phyloP scores from a whole-genome alignment of 129 eudicot genomes.

The Silybum marianum region DNA sequence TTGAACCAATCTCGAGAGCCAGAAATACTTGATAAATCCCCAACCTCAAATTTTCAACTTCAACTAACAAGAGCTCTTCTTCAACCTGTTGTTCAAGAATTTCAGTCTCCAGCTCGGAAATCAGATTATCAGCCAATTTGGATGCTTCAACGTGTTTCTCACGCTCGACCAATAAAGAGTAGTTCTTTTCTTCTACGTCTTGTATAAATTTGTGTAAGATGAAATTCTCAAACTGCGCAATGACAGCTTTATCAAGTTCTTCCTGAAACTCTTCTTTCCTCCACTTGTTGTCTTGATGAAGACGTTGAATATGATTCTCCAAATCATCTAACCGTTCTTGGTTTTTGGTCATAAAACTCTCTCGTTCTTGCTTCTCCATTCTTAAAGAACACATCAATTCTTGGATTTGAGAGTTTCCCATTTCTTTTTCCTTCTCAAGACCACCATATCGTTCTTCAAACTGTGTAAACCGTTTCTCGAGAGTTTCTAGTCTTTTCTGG shows the following conservation, averaged over 20 bases:
- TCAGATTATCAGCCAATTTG: slow-evolving; percentile 70
- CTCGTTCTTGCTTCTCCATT: slow-evolving; percentile 74
- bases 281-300: slow-evolving; percentile 64
- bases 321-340: slow-evolving; percentile 53
- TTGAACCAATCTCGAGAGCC: slow-evolving; percentile 54
- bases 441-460: slow-evolving; percentile 60
- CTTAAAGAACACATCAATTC: slow-evolving; percentile 53
- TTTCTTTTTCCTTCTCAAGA: slow-evolving; percentile 63
- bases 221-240: slow-evolving; percentile 87
- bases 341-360: slow-evolving; percentile 39
- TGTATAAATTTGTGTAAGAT: slow-evolving; percentile 79
- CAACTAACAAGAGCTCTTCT: slow-evolving; percentile 77
- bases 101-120: slow-evolving; percentile 82
- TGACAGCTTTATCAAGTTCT: slow-evolving; percentile 81
- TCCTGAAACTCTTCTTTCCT: slow-evolving; percentile 77
- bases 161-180: slow-evolving; percentile 53
- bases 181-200: slow-evolving; percentile 89
- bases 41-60: slow-evolving; percentile 73
- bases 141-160: slow-evolving; percentile 78
- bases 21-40: slow-evolving; percentile 66
- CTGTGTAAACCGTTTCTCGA: slow-evolving; percentile 61
- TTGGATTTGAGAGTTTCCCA: slow-evolving; percentile 48
- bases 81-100: slow-evolving; percentile 90
- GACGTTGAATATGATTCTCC: slow-evolving; percentile 54
- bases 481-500: slow-evolving; percentile 52